These are phyloP conservation scores for Colletotrichum sp. DNA, from an alignment of 2,329 filamentous ascomycete genomes.

Conservation along the genomic window DNA sequence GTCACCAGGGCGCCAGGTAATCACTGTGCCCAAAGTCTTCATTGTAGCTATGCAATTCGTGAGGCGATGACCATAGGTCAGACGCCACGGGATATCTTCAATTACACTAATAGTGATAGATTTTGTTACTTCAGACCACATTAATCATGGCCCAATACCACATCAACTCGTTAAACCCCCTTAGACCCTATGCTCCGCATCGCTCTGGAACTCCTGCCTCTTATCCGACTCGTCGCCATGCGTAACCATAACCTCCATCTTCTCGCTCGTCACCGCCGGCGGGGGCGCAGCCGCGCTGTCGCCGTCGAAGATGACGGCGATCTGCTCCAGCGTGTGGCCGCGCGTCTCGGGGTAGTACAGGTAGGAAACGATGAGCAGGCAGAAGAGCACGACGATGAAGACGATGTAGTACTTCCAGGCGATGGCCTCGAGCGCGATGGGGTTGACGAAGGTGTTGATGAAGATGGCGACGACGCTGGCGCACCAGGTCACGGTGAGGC, in stretches of 20 bases:
- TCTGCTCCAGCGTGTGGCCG: conserved; percentile 18
- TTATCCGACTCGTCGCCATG: neutral
- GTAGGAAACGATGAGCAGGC: conserved; percentile 3
- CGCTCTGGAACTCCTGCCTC: neutral
- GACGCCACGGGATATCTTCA: too few species aligned
- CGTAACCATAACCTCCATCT: neutral
- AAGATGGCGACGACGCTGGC: conserved; percentile 7
- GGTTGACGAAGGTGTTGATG: conserved; percentile 43
- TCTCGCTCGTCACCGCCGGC: neutral
- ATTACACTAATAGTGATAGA: neutral
- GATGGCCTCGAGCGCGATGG: conserved; percentile 44
- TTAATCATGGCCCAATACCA: neutral
- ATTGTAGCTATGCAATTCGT: too few species aligned
- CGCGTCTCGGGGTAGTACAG: conserved; percentile 14
- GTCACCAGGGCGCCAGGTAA: too few species aligned
- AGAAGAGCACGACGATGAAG: conserved; percentile 37
- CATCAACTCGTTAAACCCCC: neutral
- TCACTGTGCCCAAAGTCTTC: too few species aligned
- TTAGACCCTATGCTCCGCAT: neutral
- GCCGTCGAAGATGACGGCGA: conserved; percentile 17
- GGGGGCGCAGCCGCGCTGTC: conserved; percentile 2
- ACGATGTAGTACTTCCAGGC: conserved; percentile 51
- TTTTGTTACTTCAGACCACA: neutral
- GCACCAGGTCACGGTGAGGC: conserved; percentile 11
- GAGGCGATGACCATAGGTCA: too few species aligned